These are phyloP conservation scores for Neurospora cerealis DNA, from an alignment of 495 filamentous ascomycete genomes.

Conservation along the genomic window DNA sequence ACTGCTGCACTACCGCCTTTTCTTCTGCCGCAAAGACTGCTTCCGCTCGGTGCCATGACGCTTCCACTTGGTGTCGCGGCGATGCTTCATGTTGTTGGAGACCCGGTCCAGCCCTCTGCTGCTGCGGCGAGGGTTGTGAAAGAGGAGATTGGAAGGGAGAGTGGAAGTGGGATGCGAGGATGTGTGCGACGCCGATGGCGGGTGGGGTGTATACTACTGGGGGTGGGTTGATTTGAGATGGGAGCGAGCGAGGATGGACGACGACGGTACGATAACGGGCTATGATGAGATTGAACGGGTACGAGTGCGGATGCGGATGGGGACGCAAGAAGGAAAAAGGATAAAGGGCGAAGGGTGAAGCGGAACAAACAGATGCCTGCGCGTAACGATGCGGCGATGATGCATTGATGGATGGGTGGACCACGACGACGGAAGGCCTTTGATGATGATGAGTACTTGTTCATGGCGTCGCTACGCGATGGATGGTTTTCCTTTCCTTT, in stretches of 20 bases:
- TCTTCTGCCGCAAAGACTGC: neutral
- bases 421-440: neutral
- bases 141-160: neutral
- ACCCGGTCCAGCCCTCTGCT: neutral
- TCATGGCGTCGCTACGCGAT: neutral
- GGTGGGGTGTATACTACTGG: neutral
- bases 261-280: neutral
- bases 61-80: too few species aligned
- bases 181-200: neutral
- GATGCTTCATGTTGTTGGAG: neutral
- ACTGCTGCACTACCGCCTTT: neutral
- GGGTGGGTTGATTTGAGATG: neutral
- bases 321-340: neutral
- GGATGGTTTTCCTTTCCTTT: neutral
- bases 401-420: neutral
- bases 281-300: neutral
- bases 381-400: neutral
- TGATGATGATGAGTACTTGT: neutral
- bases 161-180: neutral
- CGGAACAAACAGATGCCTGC: neutral
- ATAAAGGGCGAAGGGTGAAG: too few species aligned
- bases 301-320: neutral
- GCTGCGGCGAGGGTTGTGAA: neutral
- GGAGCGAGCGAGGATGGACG: too few species aligned
- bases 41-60: too few species aligned